Percentiles rank a stretch among this genome's conserved stretches.
These are phyloP conservation scores for Sclerotinia subarctica DNA, from an alignment of 2,329 filamentous ascomycete species.

Conservation along the genomic window DNA sequence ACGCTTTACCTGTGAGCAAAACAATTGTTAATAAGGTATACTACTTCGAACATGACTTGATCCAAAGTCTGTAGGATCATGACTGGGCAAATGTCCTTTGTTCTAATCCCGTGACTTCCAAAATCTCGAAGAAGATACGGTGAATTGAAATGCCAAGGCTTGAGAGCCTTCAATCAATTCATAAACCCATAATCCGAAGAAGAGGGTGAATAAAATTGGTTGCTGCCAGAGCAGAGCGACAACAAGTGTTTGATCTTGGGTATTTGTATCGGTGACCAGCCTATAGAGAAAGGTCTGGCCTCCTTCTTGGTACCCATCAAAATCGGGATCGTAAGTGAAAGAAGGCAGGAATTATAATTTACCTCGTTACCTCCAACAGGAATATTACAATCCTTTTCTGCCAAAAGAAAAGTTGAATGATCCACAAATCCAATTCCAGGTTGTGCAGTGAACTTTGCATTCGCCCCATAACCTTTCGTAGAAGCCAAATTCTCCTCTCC, in stretches of 20 bases:
- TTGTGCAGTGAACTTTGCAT: constrained; percentile 66
- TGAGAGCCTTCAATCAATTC: constrained; percentile 30
- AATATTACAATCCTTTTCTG: constrained; percentile 59
- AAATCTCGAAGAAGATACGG: constrained; percentile 46
- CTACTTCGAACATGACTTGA: neutral
- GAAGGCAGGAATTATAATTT: neutral
- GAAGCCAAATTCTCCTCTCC: constrained; percentile 45
- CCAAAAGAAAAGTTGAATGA: constrained; percentile 70
- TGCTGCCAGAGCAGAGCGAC: constrained; percentile 35
- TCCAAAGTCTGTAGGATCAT: neutral
- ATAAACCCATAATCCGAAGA: constrained; percentile 44
- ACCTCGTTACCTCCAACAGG: neutral
- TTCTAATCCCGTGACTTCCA: constrained; percentile 49
- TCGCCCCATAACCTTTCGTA: constrained; percentile 78
- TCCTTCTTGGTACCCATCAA: constrained; percentile 59
- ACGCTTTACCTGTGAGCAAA: neutral
- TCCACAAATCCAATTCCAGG: constrained; percentile 74
- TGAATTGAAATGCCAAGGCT: constrained; percentile 47
- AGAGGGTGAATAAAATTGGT: constrained; percentile 41
- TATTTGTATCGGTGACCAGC: constrained; percentile 66
- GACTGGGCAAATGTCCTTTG: constrained; percentile 45
- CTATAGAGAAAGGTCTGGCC: constrained; percentile 53
- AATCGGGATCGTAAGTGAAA: neutral
- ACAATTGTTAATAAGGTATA: neutral
- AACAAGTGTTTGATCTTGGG: constrained; percentile 52